Evolutionary conservation across 768 basidiomycete genomes (phyloP), one percentile per base, ranked within the genome.

Genomic region (Mycena kentingensis): DNA sequence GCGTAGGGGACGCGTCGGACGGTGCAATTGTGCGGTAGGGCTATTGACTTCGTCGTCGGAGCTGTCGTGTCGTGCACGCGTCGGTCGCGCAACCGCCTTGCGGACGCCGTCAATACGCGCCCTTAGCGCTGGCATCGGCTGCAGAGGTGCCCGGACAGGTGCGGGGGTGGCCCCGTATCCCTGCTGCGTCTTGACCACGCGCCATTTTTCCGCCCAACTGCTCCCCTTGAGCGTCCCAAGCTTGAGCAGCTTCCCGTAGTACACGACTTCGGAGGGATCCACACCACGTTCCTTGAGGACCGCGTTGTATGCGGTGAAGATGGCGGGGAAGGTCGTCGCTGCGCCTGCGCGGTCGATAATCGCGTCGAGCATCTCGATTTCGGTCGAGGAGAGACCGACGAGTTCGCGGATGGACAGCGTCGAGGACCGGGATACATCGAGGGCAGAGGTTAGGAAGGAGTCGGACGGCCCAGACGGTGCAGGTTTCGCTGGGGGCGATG

Each of bases 291-390:
- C 86, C 52, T 80, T 78, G 21, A 93, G 71, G 19, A 92, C 80
- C 51, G 88, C 84, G 62, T 85, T 89, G 69, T 94, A 93, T 0
- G 90, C 87, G 64, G 88, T 90, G 76, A 91, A 85, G n/a, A 92
- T 80, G 4, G 82, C 79, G 32, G 90, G 75, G 63, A 93, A 93
- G 0, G 87, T 87, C 4, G 87, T 87, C 15, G 89, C 86, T 8
- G 77, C 71, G 5, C 85, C 78, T 36, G 87, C 89, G 46, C 85
- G 83, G 52, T 73, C 64, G 24, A 94, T 82, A 12, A 94, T 87
- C 21, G 82, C 80, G 57, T 93, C 87, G 38, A 94, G 74, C 58
- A 93, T 78, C 39, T 82, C 77, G 55, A 92, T 75, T 62, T 93
- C 88, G 38, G 74, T 66, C 6, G 64, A 63, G 0, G 82, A 69